phyloP scores from a whole-genome alignment of 2,329 filamentous ascomycete genomes.

The Ceratocystis ficicola region DNA sequence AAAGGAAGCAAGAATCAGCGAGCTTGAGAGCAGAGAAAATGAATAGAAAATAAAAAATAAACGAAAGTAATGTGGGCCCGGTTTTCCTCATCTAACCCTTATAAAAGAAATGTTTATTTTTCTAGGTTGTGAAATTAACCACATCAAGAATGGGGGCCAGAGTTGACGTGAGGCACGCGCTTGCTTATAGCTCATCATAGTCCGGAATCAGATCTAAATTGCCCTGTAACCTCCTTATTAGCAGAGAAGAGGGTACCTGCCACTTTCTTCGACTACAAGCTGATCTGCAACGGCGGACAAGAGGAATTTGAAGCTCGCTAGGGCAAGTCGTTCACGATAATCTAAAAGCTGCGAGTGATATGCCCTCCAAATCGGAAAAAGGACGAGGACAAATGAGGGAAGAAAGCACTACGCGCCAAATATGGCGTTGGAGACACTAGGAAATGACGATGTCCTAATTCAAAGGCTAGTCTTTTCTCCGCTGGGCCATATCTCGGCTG shows the following conservation, averaged over 20 bases:
- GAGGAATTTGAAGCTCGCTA: no score
- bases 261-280: no score
- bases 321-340: background rate
- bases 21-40: background rate
- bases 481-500: conserved; percentile 2
- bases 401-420: background rate
- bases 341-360: no score
- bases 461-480: background rate
- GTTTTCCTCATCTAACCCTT: background rate
- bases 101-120: background rate
- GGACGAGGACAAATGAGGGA: background rate
- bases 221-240: no score
- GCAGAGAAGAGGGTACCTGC: no score
- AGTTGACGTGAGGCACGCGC: no score
- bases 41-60: background rate
- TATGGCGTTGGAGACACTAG: background rate
- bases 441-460: background rate
- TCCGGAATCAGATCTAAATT: no score
- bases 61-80: background rate
- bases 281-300: no score
- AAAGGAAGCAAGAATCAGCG: background rate
- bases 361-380: background rate
- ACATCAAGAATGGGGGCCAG: no score
- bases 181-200: no score
- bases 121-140: no score